Percentiles rank a stretch among this genome's conserved stretches.
Conservation (phyloP, 768 basidiomycete species). For the Russula lepida region DNA sequence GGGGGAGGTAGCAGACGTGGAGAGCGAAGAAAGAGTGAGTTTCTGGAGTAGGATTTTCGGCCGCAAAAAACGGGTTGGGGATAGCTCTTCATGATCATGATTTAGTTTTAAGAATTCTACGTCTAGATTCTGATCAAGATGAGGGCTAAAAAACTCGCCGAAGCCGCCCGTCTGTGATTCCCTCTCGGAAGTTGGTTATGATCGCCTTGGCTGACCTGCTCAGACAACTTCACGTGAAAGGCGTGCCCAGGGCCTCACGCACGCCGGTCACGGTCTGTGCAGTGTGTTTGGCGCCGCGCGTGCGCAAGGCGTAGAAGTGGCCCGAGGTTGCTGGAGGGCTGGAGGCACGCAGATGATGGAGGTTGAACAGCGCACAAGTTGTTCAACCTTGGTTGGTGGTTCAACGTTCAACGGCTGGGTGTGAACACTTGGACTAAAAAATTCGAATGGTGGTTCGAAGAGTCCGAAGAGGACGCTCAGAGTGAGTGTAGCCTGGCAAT, state of each 20-base stretch:
- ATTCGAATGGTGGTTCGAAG: slow-evolving; percentile 7
- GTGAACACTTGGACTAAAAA: slow-evolving; percentile 16
- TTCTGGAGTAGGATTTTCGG: background rate
- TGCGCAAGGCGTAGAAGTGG: slow-evolving; percentile 10
- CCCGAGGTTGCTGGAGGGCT: slow-evolving; percentile 13
- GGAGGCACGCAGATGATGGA: slow-evolving; percentile 11
- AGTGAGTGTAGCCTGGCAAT: too few relatives aligned
- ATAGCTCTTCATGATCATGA: background rate
- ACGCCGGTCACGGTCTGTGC: slow-evolving; percentile 18
- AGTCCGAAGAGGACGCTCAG: slow-evolving; percentile 8
- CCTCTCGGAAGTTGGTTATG: slow-evolving; percentile 8
- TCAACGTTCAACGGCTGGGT: slow-evolving; percentile 4
- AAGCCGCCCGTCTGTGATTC: slow-evolving; percentile 7
- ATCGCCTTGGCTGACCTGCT: slow-evolving; percentile 8
- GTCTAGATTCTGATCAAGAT: too few relatives aligned
- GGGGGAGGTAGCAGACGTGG: background rate
- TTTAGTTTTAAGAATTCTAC: too few relatives aligned
- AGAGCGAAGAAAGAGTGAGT: background rate
- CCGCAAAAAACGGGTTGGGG: background rate
- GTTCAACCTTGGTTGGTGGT: slow-evolving; percentile 10
- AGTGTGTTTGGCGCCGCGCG: background rate
- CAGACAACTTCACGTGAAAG: slow-evolving; percentile 10
- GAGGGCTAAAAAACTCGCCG: slow-evolving; percentile 12
- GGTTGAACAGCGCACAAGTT: slow-evolving; percentile 1
- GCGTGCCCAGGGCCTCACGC: slow-evolving; percentile 15